Evolutionary conservation across 2,329 filamentous ascomycete genomes (phyloP).

Genomic region (Fusarium austroafricanum): DNA sequence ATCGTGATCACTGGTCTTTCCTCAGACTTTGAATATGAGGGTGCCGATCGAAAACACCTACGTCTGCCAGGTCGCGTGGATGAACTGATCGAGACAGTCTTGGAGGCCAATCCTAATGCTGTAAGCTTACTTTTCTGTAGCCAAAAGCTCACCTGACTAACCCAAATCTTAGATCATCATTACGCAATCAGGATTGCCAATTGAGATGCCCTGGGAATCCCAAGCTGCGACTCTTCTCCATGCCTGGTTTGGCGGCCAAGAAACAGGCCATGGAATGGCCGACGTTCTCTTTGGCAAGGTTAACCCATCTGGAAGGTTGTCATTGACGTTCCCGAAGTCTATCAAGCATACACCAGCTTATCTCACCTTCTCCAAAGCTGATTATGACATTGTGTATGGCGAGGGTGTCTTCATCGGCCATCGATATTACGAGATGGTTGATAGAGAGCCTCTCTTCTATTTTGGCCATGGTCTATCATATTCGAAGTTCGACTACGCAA

Average conservation of each 20-base stretch:
- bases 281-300: conserved; percentile 43
- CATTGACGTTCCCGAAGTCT: conserved; percentile 71
- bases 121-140: conserved; percentile 55
- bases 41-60: conserved; percentile 75
- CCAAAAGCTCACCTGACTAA: background rate
- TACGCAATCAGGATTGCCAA: conserved; percentile 61
- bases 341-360: conserved; percentile 76
- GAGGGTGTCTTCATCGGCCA: conserved; percentile 82
- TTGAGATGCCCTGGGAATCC: conserved; percentile 51
- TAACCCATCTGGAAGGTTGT: conserved; percentile 66
- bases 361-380: conserved; percentile 73
- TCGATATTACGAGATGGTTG: conserved; percentile 70
- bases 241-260: conserved; percentile 47
- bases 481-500: conserved; percentile 69
- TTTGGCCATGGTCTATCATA: conserved; percentile 80
- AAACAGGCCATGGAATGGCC: conserved; percentile 43
- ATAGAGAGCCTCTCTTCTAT: conserved; percentile 66
- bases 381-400: conserved; percentile 74
- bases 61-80: conserved; percentile 72
- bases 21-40: conserved; percentile 57
- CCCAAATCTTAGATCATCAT: conserved; percentile 20
- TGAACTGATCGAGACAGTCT: conserved; percentile 64
- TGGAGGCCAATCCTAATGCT: conserved; percentile 67
- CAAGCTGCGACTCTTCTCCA: conserved; percentile 50
- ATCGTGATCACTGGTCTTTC: conserved; percentile 67